Conservation (phyloP, 805 yeast species). For the Grigorovia humatica region DNA sequence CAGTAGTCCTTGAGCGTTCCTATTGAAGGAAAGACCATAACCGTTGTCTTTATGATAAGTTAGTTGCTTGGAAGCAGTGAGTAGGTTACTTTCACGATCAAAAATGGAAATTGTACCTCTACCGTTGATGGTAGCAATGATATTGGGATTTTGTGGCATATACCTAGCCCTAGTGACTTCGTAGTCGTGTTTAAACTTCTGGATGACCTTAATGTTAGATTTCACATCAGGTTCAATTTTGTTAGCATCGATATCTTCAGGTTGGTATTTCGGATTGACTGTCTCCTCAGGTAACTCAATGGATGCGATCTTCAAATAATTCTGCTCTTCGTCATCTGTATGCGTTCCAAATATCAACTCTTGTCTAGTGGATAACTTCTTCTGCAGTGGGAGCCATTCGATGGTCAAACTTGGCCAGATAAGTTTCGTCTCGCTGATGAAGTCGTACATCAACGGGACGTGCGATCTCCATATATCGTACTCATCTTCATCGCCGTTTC, state of each 20-base stretch:
- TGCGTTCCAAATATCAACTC: conserved; percentile 60
- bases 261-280: conserved; percentile 8
- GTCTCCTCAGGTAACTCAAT: conserved; percentile 42
- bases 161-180: conserved; percentile 68
- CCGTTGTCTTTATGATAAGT: conserved; percentile 57
- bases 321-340: conserved; percentile 57
- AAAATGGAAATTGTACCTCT: conserved; percentile 51
- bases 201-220: conserved; percentile 48
- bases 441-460: conserved; percentile 74
- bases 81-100: conserved; percentile 25
- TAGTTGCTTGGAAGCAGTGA: conserved; percentile 30
- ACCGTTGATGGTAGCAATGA: conserved; percentile 61
- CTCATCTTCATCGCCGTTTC: conserved; percentile 31
- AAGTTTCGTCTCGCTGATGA: conserved; percentile 67
- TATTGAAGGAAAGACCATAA: conserved; percentile 64
- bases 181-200: conserved; percentile 48
- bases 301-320: conserved; percentile 55
- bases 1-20: conserved; percentile 36
- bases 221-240: conserved; percentile 8
- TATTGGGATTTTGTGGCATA: conserved; percentile 48
- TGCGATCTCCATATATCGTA: conserved; percentile 74
- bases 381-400: conserved; percentile 54
- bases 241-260: conserved; percentile 11
- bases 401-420: conserved; percentile 77
- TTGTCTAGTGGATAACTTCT: conserved; percentile 28